phyloP scores from a whole-genome alignment of 2,329 filamentous ascomycete species.

The Aspergillus latus region DNA sequence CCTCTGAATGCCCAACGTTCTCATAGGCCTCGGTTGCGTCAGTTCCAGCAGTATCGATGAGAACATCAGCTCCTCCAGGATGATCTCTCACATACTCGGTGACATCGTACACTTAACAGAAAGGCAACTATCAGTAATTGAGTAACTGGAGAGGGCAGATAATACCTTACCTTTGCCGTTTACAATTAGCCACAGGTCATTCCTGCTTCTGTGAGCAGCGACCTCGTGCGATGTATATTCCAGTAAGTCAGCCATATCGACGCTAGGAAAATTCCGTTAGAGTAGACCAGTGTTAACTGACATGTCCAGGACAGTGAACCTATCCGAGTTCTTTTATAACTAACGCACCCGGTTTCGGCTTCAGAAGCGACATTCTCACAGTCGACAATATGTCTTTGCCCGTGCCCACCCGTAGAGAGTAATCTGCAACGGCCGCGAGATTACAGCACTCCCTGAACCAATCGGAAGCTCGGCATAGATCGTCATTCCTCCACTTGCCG shows the following conservation, averaged over 20 bases:
- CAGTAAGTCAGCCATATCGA: conserved; percentile 11
- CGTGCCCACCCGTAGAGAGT: neutral
- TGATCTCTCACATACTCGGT: conserved; percentile 60
- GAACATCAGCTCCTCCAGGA: conserved; percentile 48
- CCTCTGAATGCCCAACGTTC: conserved; percentile 46
- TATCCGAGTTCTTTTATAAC: neutral
- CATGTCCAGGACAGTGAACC: neutral
- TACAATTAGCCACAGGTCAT: conserved; percentile 57
- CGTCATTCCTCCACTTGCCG: neutral
- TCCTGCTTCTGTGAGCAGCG: conserved; percentile 49
- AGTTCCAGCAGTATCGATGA: conserved; percentile 43
- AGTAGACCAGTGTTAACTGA: neutral
- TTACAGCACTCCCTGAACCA: neutral
- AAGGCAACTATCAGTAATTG: neutral
- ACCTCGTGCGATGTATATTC: conserved; percentile 39
- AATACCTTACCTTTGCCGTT: conserved; percentile 52
- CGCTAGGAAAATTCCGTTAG: neutral
- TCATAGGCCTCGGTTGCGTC: conserved; percentile 47
- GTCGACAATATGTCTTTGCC: neutral
- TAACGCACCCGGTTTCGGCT: neutral
- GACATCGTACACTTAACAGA: conserved; percentile 55
- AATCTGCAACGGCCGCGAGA: neutral
- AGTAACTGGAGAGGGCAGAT: neutral
- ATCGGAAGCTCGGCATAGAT: neutral
- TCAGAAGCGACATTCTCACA: neutral